Evolutionary conservation across 495 filamentous ascomycete species (phyloP).

Genomic region (Trichoderma orchidacearum): DNA sequence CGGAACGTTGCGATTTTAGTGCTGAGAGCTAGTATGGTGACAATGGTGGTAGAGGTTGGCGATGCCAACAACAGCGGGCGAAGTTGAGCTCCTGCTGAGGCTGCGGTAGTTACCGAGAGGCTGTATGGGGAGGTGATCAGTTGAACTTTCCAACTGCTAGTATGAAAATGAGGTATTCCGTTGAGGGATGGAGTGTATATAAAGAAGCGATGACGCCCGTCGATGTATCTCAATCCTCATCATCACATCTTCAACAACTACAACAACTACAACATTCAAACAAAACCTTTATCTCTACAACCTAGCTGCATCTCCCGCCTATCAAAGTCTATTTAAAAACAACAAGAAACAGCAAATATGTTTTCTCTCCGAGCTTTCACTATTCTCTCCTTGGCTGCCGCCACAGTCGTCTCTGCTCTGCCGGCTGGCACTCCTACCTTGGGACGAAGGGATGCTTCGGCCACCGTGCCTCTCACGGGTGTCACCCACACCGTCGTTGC

Average conservation of each 20-base stretch:
- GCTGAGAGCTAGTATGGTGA: too few species aligned
- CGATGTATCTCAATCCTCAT: not conserved
- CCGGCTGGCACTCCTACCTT: not conserved
- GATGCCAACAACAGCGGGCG: not conserved
- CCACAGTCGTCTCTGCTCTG: not conserved
- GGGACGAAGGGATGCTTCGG: not conserved
- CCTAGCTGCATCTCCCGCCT: too few species aligned
- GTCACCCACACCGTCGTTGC: constrained; percentile 36
- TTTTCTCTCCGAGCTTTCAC: not conserved
- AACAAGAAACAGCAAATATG: not conserved
- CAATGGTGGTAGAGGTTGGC: not conserved
- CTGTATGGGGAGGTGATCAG: not conserved
- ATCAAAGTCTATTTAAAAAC: too few species aligned
- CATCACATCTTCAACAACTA: not conserved
- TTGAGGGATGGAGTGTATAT: not conserved
- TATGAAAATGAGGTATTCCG: not conserved
- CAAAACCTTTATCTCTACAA: not conserved
- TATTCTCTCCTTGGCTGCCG: not conserved
- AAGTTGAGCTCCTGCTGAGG: not conserved
- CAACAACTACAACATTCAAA: not conserved
- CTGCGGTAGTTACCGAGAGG: not conserved
- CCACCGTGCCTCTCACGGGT: constrained; percentile 5
- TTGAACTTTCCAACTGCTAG: too few species aligned
- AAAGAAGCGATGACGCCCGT: not conserved
- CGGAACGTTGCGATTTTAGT: not conserved